A percentile compares a stretch with the other conserved stretches of the same genome.
phyloP scores from a whole-genome alignment of 345 rosid species.

The Camelina sativa region DNA sequence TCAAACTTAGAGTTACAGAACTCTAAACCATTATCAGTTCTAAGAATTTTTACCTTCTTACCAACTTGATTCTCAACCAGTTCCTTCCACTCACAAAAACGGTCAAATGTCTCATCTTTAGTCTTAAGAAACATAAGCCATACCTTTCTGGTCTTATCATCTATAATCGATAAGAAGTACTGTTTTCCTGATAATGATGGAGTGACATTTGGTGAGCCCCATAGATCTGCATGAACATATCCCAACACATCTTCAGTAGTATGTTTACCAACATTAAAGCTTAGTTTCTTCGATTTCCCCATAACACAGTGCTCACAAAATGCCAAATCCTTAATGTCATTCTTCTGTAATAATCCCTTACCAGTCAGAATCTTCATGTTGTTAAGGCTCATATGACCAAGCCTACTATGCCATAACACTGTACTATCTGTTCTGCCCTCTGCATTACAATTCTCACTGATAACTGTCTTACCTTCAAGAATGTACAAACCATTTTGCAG shows the following conservation, averaged over 20 bases:
- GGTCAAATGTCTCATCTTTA: background rate
- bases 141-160: background rate
- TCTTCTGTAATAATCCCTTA: background rate
- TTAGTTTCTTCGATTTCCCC: background rate
- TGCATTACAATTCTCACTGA: too few relatives aligned
- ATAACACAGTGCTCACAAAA: background rate
- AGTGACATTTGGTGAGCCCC: background rate
- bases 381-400: background rate
- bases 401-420: background rate
- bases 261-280: background rate
- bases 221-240: background rate
- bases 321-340: too few relatives aligned
- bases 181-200: background rate
- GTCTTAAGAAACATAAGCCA: background rate
- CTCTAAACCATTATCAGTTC: background rate
- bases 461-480: too few relatives aligned
- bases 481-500: too few relatives aligned
- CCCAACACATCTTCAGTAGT: fast-evolving
- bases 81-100: background rate
- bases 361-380: too few relatives aligned
- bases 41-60: background rate
- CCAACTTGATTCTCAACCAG: background rate
- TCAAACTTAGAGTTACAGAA: background rate
- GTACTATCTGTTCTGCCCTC: background rate
- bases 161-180: background rate